These are phyloP conservation scores for Beta vulgaris DNA, from an alignment of 148 eudicot genomes.

Conservation along the genomic window DNA sequence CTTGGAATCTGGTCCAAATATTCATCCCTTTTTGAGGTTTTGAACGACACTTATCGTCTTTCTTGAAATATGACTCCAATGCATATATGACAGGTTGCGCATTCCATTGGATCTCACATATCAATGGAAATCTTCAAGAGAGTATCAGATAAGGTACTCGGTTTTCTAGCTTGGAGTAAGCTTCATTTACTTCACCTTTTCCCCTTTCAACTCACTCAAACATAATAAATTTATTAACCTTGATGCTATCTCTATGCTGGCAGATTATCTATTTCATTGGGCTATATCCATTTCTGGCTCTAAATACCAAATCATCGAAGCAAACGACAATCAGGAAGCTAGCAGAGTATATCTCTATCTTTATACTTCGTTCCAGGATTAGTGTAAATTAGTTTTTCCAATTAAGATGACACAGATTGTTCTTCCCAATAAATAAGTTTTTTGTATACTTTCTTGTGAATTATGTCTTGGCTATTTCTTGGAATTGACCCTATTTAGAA, in stretches of 20 bases:
- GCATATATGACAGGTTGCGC: slow-evolving; percentile 66
- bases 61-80: slow-evolving; percentile 8
- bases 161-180: background rate
- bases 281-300: slow-evolving; percentile 79
- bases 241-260: slow-evolving; percentile 16
- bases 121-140: slow-evolving; percentile 62
- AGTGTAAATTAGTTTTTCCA: background rate
- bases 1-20: background rate
- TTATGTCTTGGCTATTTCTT: background rate
- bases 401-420: background rate
- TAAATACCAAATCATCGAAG: slow-evolving; percentile 53
- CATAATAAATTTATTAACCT: background rate
- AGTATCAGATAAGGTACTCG: slow-evolving; percentile 50
- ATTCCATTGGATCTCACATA: slow-evolving; percentile 84
- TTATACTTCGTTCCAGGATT: background rate
- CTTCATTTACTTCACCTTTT: slow-evolving; percentile 20
- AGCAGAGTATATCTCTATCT: slow-evolving; percentile 47
- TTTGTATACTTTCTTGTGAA: background rate
- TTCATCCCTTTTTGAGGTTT: background rate
- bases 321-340: slow-evolving; percentile 62
- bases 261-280: slow-evolving; percentile 69
- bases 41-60: background rate
- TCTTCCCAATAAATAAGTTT: background rate
- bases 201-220: background rate
- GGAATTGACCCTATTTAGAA: background rate